Base-by-base conservation (phyloP, 148 eudicot species). In the Rhododendron ovatum region DNA sequence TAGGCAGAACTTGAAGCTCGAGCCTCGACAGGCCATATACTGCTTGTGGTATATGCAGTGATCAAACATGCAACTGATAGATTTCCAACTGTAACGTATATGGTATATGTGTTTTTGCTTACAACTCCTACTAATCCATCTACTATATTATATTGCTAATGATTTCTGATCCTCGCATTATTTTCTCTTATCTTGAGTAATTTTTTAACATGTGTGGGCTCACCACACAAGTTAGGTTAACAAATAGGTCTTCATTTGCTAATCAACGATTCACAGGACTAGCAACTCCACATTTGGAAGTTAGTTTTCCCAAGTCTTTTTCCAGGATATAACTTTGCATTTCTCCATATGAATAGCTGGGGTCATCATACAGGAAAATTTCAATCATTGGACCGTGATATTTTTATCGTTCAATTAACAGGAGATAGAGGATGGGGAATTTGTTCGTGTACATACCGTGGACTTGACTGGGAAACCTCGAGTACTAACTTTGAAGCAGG, bases 391-490 rank as follows among this genome's bases (percentile, higher is more conserved):
- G 35, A 69, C 13, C 3, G 28, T 28, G 73, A 84, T 9, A 8
- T 28, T 71, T 12, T 71, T 3, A 63, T 48, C 17, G 35, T 84
- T 50, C 39, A 37, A 45, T 74, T 2, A 51, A 81, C 90, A 95
- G 99, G 95, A 92, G 89, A 82, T 97, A 78, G 90, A 90, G 48
- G 93, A 97, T 48, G 94, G 93, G 86, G 94, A 93, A 82, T 95
- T 93, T 88, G 98, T 95, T 76, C 98, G 98, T 80, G 92, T 95
- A 35, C 93, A 90, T 86, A 93, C 95, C 2, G 89, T 97, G 30
- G 93, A 95, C 91, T 92, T 97, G 89, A 95, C 94, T 65, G 98
- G 98, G 85, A 97, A 95, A 86, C 96, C 99, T 82, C 94, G 94
- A 35, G 98, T 97, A 45, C 90, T 97, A 59, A 91, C 98, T 74